Evolutionary conservation across 2,329 filamentous ascomycete genomes (phyloP), one percentile per base, ranked within the genome.

Genomic region (Geosmithia flava): DNA sequence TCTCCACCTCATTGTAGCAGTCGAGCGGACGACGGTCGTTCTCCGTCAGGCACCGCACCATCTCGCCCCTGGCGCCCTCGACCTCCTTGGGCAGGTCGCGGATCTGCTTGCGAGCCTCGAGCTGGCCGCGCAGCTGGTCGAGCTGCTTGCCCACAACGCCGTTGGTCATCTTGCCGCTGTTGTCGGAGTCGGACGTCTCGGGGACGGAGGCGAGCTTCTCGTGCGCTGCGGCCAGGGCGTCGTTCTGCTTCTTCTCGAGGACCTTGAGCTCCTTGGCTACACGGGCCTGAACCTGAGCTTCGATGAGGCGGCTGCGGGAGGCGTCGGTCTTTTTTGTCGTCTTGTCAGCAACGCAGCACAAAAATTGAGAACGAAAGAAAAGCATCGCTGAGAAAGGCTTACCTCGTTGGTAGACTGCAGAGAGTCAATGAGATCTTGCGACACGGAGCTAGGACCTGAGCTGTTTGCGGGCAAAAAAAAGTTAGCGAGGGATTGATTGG

Each of bases 1-100:
- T 74, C 70, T 94, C 85, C 20, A 96, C 88, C 76, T 96, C 89
- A 67, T 82, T 77, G 85, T 87, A 96, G 76, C 91, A 97, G 71
- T 96, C 87, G 62, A 96, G 71, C 62, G 91, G 90, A 64, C 88
- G 78, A 54, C 88, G 76, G 67, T 96, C 90, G 65, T 96, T 83
- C 59, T 83, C 75, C 52, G 85, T 74, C 71, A 97, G 71, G 64
- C 91, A 97, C 57, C 78, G 76, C 53, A 93, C 79, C 49, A 96
- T 81, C 51, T 83, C 80, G 55, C 78, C 72, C 65, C 88, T 84
- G 19, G 89, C 87, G 62, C 73, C 76, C 66, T 87, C 81, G 45
- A 95, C 80, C 46, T 70, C 70, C 23, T 27, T 27, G 23, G 23
- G 23, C 23, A 27, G 23, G 23, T 27, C 23, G 23, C 23, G 23